A percentile compares a stretch with the other conserved stretches of the same genome.
phyloP scores from a whole-genome alignment of 352 stramenopile species.

The Phytophthora sp. region DNA sequence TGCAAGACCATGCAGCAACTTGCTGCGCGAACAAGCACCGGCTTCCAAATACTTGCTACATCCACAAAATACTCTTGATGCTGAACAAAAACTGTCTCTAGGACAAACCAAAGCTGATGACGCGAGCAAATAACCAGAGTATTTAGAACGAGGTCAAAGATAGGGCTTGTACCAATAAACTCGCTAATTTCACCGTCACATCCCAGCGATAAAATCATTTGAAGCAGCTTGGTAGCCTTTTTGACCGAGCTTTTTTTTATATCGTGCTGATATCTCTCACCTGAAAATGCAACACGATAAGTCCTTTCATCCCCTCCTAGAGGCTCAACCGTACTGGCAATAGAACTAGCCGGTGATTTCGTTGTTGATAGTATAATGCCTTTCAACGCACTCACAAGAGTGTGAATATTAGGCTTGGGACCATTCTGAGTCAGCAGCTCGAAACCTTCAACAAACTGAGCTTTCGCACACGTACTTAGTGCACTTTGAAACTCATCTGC shows the following conservation, averaged over 20 bases:
- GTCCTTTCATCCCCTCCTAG: constrained; percentile 5
- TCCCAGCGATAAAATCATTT: constrained; percentile 19
- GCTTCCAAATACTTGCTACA: constrained; percentile 52
- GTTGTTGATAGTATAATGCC: constrained; percentile 15
- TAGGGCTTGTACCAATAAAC: constrained; percentile 45
- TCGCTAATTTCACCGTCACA: constrained; percentile 32
- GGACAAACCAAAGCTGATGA: constrained; percentile 54
- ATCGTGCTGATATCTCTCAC: constrained; percentile 23
- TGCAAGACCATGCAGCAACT: constrained; percentile 55
- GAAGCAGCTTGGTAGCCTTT: constrained; percentile 31
- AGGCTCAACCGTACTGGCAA: no score
- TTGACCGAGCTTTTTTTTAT: constrained; percentile 21
- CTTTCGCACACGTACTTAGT: constrained; percentile 33
- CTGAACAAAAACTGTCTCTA: constrained; percentile 46
- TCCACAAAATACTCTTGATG: constrained; percentile 43
- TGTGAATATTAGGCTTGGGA: constrained; percentile 38
- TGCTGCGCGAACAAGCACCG: constrained; percentile 46
- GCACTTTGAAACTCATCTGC: constrained; percentile 54
- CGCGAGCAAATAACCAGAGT: constrained; percentile 56
- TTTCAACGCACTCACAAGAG: constrained; percentile 42
- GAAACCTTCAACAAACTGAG: constrained; percentile 55
- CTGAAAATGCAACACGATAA: constrained; percentile 13
- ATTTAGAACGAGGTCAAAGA: constrained; percentile 52
- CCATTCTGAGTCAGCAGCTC: constrained; percentile 38
- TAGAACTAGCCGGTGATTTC: constrained; percentile 1